Conservation (phyloP, 139 green algal genomes). For the Gonium pectorale region DNA sequence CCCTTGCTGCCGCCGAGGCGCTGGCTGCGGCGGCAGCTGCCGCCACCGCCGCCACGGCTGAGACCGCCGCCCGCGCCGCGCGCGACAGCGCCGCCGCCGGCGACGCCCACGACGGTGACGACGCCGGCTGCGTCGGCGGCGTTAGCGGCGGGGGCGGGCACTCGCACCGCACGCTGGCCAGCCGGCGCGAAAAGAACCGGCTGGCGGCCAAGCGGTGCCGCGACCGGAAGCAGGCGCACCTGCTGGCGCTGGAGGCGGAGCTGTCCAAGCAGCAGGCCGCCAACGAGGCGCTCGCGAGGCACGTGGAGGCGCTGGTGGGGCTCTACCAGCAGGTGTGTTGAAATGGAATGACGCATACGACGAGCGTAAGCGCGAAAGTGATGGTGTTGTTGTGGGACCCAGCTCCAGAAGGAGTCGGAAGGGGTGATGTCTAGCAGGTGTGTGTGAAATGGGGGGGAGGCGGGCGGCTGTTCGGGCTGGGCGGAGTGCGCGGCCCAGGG, state of each 20-base stretch:
- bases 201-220: slow-evolving; percentile 43
- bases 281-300: background rate
- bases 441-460: no score
- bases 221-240: slow-evolving; percentile 23
- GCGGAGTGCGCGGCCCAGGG: no score
- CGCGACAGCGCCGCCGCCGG: background rate
- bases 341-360: no score
- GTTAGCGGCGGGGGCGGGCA: background rate
- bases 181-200: slow-evolving; percentile 24
- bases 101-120: background rate
- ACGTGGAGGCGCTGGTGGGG: slow-evolving; percentile 27
- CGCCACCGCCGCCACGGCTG: background rate
- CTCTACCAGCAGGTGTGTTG: slow-evolving; percentile 23
- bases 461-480: no score
- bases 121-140: background rate
- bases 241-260: slow-evolving; percentile 12
- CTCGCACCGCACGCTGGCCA: background rate
- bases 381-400: no score
- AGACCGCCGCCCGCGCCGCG: background rate
- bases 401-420: no score
- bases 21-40: background rate
- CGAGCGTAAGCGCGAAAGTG: no score
- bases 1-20: background rate
- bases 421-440: no score
- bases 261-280: background rate